Percentiles rank a stretch among this genome's conserved stretches.
Conservation (phyloP, 2,329 filamentous ascomycete species). For the Teratosphaeriaceae sp. region DNA sequence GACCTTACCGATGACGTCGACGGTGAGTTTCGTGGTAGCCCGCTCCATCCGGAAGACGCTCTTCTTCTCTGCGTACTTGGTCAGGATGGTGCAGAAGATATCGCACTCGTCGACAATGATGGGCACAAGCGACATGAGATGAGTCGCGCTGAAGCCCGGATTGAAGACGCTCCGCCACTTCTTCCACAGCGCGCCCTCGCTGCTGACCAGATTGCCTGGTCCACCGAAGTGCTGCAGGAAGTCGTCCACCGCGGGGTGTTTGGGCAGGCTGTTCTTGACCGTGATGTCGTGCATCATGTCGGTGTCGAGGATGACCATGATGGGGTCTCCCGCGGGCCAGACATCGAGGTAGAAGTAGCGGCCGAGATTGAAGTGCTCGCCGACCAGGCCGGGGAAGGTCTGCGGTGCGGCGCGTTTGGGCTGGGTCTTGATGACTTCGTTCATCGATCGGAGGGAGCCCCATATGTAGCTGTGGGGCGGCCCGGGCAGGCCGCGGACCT, state of each 20-base stretch:
- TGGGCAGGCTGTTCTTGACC: conserved; percentile 26
- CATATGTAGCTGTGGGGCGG: conserved; percentile 37
- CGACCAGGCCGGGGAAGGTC: conserved; percentile 27
- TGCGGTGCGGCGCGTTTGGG: conserved; percentile 33
- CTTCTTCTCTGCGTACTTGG: conserved; percentile 28
- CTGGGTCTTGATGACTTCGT: conserved; percentile 27
- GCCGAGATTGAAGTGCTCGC: conserved; percentile 30
- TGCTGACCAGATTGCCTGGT: conserved; percentile 30
- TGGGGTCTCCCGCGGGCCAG: conserved; percentile 34
- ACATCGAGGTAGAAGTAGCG: conserved; percentile 40
- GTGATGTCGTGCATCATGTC: conserved; percentile 35
- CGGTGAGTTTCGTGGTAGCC: conserved; percentile 33
- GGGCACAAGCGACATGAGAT: conserved; percentile 35
- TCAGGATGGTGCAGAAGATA: conserved; percentile 30
- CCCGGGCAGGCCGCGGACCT: conserved; percentile 27
- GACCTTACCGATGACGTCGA: conserved; percentile 38
- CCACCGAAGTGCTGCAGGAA: conserved; percentile 33
- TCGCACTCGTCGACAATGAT: conserved; percentile 30
- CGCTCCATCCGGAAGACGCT: conserved; percentile 36
- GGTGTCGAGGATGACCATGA: conserved; percentile 33
- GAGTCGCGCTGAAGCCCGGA: conserved; percentile 32
- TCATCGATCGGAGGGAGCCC: conserved; percentile 36
- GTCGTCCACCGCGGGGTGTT: conserved; percentile 25
- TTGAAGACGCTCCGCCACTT: conserved; percentile 39
- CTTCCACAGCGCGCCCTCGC: conserved; percentile 36